These are phyloP conservation scores for Primulina eburnea DNA, from an alignment of 257 asterid species.

Conservation along the genomic window DNA sequence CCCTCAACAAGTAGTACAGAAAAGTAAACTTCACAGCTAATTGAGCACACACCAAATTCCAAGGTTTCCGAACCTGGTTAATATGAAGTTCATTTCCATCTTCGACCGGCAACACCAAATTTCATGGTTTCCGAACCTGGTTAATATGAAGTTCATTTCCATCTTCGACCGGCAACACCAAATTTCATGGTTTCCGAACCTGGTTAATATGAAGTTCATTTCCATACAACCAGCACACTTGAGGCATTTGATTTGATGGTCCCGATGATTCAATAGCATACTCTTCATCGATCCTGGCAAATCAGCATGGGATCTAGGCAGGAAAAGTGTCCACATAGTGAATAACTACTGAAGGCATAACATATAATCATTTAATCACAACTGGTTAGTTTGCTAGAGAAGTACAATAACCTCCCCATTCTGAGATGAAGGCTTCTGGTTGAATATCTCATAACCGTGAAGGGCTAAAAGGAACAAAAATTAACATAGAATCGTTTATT, in stretches of 20 bases:
- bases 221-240: not conserved
- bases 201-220: not conserved
- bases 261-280: not conserved
- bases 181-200: no score
- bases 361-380: not conserved
- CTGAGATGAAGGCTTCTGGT: conserved; percentile 16
- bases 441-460: conserved; percentile 11
- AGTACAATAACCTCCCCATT: conserved; percentile 14
- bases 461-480: conserved; percentile 16
- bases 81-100: not conserved
- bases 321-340: not conserved
- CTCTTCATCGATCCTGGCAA: not conserved
- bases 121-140: not conserved
- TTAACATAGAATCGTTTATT: not conserved
- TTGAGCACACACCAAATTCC: not conserved
- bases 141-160: not conserved
- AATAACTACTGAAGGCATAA: not conserved
- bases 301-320: not conserved
- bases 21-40: not conserved
- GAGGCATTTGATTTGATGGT: not conserved
- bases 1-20: not conserved
- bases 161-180: no score
- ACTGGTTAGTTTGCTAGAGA: not conserved
- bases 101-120: not conserved
- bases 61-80: not conserved